Evolutionary conservation across 495 filamentous ascomycete genomes (phyloP), one percentile per base, ranked within the genome.

Genomic region (Aspergillus indologenus): DNA sequence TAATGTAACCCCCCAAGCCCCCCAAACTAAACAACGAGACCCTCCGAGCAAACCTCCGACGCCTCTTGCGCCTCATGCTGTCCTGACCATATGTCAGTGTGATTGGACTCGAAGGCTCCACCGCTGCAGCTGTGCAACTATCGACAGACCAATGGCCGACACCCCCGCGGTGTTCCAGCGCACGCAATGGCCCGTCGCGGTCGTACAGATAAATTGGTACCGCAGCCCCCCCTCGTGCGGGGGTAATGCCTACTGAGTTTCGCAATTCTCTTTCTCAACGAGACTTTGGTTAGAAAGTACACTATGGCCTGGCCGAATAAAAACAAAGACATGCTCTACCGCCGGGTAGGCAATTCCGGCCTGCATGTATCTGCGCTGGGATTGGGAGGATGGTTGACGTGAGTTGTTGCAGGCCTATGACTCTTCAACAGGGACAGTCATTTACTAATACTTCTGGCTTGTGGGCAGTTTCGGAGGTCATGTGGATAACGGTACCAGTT

Each of bases 351-450:
- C 61, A 81, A 82, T 47, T 87, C 86, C 11, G 86, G 87, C 17
- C 76, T 90, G 12, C 82, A 89, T 65, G 84, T 89, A 26, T 90
- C 87, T 19, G 81, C 81, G 18, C 84, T 90, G 59, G 81, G 82
- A 3, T 73, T 90, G 15, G 86, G 87, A 31, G 85, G 86, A 22
- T 89, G 86, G 87, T 58, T 65, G 55, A 69, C 64, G 64, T 69
- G 57, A 59, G 63, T 62, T 26, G 14, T 14, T 15, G 8, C 46
- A 9, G 12, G 6, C 5, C 20, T 29, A 15, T 17, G 12, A 51
- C 5, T 9, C 19, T 49, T 44, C 2, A 22, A 45, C 5, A 51
- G 14, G 12, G 1, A 40, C 34, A 14, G 9, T 15, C 2, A 29
- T 1, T 0, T 8, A 40, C 23, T n/a, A 17, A 44, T 64, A 31